Conservation (phyloP, 371 early-diverging fungal species). For the Blakeslea trispora region DNA sequence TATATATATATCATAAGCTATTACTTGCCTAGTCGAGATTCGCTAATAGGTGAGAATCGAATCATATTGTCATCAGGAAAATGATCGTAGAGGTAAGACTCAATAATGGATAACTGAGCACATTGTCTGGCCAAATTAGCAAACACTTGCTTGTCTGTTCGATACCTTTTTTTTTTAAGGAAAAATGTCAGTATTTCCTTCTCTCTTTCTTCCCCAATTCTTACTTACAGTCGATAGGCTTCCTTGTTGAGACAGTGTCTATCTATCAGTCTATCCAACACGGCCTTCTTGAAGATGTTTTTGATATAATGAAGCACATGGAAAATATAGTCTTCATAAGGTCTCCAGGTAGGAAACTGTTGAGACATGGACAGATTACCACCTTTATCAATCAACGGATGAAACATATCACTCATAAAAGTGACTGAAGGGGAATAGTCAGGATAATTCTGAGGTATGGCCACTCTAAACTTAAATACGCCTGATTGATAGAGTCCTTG, state of each 20-base stretch:
- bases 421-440: constrained; percentile 82
- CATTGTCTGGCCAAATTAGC: constrained; percentile 78
- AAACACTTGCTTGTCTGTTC: constrained; percentile 69
- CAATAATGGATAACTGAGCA: constrained; percentile 76
- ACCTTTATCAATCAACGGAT: constrained; percentile 87
- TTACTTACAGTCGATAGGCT: constrained; percentile 68
- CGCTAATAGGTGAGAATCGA: constrained; percentile 57
- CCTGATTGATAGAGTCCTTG: constrained; percentile 91
- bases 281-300: constrained; percentile 78
- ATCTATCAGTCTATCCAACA: constrained; percentile 71
- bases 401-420: constrained; percentile 90
- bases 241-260: constrained; percentile 73
- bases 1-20: no score
- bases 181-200: no score
- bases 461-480: constrained; percentile 89
- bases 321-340: constrained; percentile 78
- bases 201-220: no score
- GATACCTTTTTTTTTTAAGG: no score
- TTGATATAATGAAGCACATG: constrained; percentile 87
- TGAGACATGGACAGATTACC: constrained; percentile 71
- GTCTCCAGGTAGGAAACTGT: constrained; percentile 82
- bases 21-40: constrained; percentile 57
- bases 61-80: constrained; percentile 62
- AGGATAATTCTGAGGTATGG: constrained; percentile 88
- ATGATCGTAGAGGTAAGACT: constrained; percentile 68